Evolutionary conservation across 1,284 basidiomycete species (phyloP).

Genomic region (Fomitopsis palustris): DNA sequence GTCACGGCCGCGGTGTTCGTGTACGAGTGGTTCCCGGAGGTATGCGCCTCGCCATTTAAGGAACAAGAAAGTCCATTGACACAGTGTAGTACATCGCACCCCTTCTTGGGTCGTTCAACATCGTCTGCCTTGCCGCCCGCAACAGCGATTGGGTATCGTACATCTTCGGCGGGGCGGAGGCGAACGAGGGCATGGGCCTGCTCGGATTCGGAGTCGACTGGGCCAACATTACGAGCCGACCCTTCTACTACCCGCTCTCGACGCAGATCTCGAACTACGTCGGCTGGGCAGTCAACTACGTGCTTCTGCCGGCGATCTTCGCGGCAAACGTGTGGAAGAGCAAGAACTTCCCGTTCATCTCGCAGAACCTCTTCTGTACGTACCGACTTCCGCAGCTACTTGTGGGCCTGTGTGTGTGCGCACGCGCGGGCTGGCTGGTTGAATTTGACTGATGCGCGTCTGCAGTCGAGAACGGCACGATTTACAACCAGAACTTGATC

Average conservation of each 20-base stretch:
- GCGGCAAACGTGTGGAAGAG: constrained; percentile 5
- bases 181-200: constrained; percentile 41
- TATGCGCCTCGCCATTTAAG: not conserved
- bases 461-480: constrained; percentile 26
- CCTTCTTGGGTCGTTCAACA: constrained; percentile 9
- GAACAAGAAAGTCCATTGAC: not conserved
- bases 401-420: not conserved
- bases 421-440: too few species aligned
- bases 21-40: constrained; percentile 10
- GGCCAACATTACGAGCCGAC: constrained; percentile 18
- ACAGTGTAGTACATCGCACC: constrained; percentile 4
- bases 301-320: constrained; percentile 5
- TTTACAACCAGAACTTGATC: constrained; percentile 31
- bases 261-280: constrained; percentile 8
- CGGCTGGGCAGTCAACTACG: constrained; percentile 8
- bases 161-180: constrained; percentile 47
- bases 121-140: constrained; percentile 8
- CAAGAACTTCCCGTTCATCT: constrained; percentile 10
- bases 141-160: constrained; percentile 22
- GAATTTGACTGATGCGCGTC: not conserved
- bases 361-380: constrained; percentile 3
- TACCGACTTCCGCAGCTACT: not conserved
- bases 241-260: constrained; percentile 7
- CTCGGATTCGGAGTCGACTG: constrained; percentile 53
- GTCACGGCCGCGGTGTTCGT: constrained; percentile 40